phyloP scores from a whole-genome alignment of 2,329 filamentous ascomycete genomes.

The Phaeosphaeria sp. region DNA sequence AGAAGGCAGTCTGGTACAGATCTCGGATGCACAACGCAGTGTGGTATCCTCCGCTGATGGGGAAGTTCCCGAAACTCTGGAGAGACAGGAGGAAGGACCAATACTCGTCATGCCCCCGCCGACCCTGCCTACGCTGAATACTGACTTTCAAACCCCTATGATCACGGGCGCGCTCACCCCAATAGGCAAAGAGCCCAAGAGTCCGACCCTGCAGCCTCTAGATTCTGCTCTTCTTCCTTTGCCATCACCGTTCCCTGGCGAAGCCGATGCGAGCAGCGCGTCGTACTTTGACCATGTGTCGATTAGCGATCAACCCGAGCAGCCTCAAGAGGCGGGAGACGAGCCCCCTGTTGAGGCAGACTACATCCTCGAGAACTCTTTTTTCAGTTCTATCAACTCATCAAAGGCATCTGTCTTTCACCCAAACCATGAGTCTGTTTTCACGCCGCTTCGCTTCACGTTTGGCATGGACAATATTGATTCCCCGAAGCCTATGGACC shows the following conservation, averaged over 20 bases:
- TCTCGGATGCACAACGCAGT: background rate
- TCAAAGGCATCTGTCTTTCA: constrained; percentile 28
- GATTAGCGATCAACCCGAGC: constrained; percentile 3
- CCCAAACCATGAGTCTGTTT: constrained; percentile 43
- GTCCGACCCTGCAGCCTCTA: constrained; percentile 41
- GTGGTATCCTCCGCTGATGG: background rate
- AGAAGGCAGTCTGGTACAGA: constrained; percentile 4
- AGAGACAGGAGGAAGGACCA: constrained; percentile 7
- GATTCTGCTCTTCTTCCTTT: constrained; percentile 47
- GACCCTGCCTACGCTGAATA: constrained; percentile 29
- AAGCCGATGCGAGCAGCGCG: constrained; percentile 21
- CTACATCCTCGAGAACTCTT: constrained; percentile 40
- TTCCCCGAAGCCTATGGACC: constrained; percentile 27
- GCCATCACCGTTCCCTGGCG: constrained; percentile 47
- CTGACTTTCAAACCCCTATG: constrained; percentile 17
- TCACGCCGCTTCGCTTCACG: constrained; percentile 45
- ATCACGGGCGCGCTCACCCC: constrained; percentile 35
- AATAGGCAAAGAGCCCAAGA: constrained; percentile 41
- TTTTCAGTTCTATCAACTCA: constrained; percentile 43
- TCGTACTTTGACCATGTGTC: constrained; percentile 40
- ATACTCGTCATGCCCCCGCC: constrained; percentile 43
- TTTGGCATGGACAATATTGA: constrained; percentile 44
- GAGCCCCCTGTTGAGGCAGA: constrained; percentile 23
- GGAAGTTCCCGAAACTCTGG: background rate
- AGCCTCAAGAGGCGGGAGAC: constrained; percentile 2